phyloP scores from a whole-genome alignment of 305 asterid species.

The Rubia tinctorum region DNA sequence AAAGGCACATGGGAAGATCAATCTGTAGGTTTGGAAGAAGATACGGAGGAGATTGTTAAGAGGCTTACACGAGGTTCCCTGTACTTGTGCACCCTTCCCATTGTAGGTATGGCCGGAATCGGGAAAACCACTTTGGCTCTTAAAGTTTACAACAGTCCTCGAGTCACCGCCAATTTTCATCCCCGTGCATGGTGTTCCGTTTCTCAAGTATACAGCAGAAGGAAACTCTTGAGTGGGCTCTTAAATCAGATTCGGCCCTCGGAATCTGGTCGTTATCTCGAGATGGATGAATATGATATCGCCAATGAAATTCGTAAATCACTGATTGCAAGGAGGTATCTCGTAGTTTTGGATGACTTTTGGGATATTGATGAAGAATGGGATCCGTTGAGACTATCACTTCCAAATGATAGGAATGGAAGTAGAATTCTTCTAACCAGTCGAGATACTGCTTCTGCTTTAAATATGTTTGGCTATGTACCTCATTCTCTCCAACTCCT shows the following conservation, averaged over 20 bases:
- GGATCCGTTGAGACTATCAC: background rate
- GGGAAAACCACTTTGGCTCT: background rate
- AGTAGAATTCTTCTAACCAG: conserved; percentile 1
- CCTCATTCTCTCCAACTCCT: background rate
- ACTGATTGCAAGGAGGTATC: background rate
- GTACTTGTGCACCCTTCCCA: background rate
- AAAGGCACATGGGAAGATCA: background rate
- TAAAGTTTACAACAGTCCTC: background rate
- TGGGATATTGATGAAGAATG: background rate
- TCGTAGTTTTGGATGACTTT: background rate
- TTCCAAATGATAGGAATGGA: background rate
- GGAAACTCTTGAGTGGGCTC: background rate
- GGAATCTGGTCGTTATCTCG: background rate
- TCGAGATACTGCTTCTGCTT: background rate
- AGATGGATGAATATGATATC: background rate
- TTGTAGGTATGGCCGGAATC: background rate
- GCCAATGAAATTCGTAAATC: background rate
- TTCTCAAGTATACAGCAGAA: background rate
- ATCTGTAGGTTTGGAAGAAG: background rate
- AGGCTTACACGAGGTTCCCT: background rate
- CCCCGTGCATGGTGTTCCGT: background rate
- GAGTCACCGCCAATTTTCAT: background rate
- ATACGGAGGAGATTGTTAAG: background rate
- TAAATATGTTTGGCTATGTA: too few relatives aligned
- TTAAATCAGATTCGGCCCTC: background rate